Evolutionary conservation across 2,329 filamentous ascomycete species (phyloP).

Genomic region (Botryotinia calthae): DNA sequence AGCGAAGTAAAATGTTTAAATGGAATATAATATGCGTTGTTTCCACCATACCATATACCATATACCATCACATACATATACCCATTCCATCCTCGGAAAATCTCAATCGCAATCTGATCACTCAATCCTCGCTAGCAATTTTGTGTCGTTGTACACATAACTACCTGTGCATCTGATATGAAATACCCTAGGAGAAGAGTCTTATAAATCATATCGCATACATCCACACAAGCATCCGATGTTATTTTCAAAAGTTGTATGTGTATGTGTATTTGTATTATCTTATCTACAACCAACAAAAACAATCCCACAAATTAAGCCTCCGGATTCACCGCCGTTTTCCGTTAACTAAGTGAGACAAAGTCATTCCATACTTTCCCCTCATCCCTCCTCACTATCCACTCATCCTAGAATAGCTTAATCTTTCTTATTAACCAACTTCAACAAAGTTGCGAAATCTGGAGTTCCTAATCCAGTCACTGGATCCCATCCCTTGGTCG

Average conservation of each 20-base stretch:
- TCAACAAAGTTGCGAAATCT: conserved; percentile 43
- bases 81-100: too few relatives aligned
- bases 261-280: neutral
- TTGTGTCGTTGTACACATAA: neutral
- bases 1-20: neutral
- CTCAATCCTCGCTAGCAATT: neutral
- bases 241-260: neutral
- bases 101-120: neutral
- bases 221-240: neutral
- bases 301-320: neutral
- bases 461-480: conserved; percentile 50
- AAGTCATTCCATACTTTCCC: neutral
- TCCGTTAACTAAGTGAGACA: neutral
- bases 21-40: neutral
- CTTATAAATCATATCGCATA: neutral
- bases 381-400: neutral
- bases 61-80: too few relatives aligned
- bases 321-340: neutral
- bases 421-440: conserved; percentile 12
- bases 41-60: neutral
- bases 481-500: conserved; percentile 45
- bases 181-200: neutral
- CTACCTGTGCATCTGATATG: neutral
- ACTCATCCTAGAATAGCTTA: neutral
- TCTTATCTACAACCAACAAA: neutral